Percentiles rank a stretch among this genome's conserved stretches.
Conservation (phyloP, 192 early-diverging fungal genomes). For the Paraglomus brasilianum region DNA sequence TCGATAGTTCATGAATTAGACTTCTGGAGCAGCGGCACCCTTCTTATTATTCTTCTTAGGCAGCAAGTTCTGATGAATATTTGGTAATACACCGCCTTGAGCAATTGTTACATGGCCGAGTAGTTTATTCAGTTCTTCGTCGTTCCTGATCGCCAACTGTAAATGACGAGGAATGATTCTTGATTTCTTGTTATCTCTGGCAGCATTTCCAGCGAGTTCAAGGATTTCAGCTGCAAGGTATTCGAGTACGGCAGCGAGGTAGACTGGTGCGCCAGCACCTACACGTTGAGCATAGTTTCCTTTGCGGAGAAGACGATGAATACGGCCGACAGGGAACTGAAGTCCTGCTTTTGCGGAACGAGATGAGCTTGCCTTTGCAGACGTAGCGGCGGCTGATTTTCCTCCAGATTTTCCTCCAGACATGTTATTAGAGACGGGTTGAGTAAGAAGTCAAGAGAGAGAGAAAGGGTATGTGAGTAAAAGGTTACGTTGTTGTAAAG, state of each 20-base stretch:
- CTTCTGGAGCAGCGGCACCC: slow-evolving; percentile 58
- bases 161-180: slow-evolving; percentile 96
- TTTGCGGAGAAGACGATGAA: slow-evolving; percentile 91
- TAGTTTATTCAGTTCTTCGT: slow-evolving; percentile 66
- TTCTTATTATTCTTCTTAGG: slow-evolving; percentile 79
- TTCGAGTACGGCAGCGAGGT: slow-evolving; percentile 94
- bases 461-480: not conserved
- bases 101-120: slow-evolving; percentile 74
- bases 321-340: slow-evolving; percentile 96
- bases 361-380: slow-evolving; percentile 58
- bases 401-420: slow-evolving; percentile 73
- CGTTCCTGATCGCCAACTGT: slow-evolving; percentile 94
- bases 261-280: slow-evolving; percentile 91
- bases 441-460: not conserved
- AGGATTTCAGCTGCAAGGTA: slow-evolving; percentile 96
- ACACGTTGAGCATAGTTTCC: slow-evolving; percentile 94
- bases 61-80: slow-evolving; percentile 84
- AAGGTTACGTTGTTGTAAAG: too few relatives aligned
- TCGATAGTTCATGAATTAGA: slow-evolving; percentile 38
- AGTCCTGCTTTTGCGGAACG: slow-evolving; percentile 90
- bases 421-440: slow-evolving; percentile 7
- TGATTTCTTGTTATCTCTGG: slow-evolving; percentile 92
- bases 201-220: slow-evolving; percentile 94
- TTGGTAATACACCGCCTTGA: slow-evolving; percentile 92
- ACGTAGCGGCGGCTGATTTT: slow-evolving; percentile 61